These are phyloP conservation scores for Domatiomyces catenatus DNA, from an alignment of 2,329 filamentous ascomycete genomes.

Conservation along the genomic window DNA sequence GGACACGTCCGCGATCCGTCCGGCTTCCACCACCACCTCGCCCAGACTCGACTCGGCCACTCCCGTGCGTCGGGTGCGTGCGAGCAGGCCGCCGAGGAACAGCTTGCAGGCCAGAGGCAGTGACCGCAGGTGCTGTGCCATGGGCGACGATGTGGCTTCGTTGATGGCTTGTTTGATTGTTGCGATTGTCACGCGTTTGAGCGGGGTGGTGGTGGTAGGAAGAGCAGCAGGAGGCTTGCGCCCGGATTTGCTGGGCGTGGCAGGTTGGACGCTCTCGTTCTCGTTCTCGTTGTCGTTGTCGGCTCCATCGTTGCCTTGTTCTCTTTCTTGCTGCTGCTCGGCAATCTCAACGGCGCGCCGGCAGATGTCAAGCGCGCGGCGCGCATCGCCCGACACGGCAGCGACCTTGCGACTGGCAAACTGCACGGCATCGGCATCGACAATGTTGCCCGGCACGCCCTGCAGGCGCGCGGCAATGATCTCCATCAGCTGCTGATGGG, in stretches of 20 bases:
- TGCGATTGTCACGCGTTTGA: slow-evolving; percentile 65
- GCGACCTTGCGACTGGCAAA: slow-evolving; percentile 95
- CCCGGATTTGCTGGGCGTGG: slow-evolving; percentile 30
- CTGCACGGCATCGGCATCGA: slow-evolving; percentile 84
- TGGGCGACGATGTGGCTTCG: slow-evolving; percentile 81
- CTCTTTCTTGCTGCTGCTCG: slow-evolving; percentile 49
- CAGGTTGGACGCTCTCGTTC: slow-evolving; percentile 23
- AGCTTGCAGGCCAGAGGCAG: slow-evolving; percentile 72
- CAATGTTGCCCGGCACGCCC: slow-evolving; percentile 74
- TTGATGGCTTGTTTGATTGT: slow-evolving; percentile 90
- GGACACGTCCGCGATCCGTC: slow-evolving; percentile 46
- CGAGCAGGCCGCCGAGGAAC: slow-evolving; percentile 66
- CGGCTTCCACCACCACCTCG: slow-evolving; percentile 77
- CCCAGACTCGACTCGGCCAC: slow-evolving; percentile 76
- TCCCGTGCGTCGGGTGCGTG: slow-evolving; percentile 66
- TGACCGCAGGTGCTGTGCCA: slow-evolving; percentile 74
- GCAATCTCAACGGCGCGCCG: slow-evolving; percentile 87
- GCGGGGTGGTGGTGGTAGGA: slow-evolving; percentile 17
- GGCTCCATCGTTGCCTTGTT: slow-evolving; percentile 17
- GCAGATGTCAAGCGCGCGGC: slow-evolving; percentile 87
- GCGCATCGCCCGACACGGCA: slow-evolving; percentile 84
- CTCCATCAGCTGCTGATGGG: slow-evolving; percentile 89
- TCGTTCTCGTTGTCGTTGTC: no score
- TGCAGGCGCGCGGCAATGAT: slow-evolving; percentile 91
- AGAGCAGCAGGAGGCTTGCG: slow-evolving; percentile 19